Percentiles rank a stretch among this genome's conserved stretches.
Conservation (phyloP, 495 filamentous ascomycete genomes). For the Podospora fimiseda region DNA sequence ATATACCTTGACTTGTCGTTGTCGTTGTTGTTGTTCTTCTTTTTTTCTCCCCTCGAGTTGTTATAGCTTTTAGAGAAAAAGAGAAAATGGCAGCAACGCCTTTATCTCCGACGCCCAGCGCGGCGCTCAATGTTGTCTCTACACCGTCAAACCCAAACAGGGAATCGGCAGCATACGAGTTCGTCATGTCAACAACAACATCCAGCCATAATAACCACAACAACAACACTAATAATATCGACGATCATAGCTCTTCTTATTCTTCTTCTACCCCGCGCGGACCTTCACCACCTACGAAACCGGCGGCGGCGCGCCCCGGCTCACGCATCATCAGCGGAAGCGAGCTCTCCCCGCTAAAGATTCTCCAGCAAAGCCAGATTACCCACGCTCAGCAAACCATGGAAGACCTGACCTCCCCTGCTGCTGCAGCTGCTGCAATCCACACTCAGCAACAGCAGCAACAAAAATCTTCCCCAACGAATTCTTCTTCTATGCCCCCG, state of each 20-base stretch:
- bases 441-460: neutral
- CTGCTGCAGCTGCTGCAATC: neutral
- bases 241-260: conserved; percentile 20
- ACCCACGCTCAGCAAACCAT: conserved; percentile 8
- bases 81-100: conserved; percentile 28
- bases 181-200: neutral
- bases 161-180: neutral
- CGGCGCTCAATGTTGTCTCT: conserved; percentile 34
- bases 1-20: too few species aligned
- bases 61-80: too few species aligned
- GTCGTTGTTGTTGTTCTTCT: neutral
- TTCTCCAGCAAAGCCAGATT: conserved; percentile 30
- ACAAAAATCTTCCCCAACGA: neutral
- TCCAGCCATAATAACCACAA: neutral
- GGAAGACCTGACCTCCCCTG: neutral
- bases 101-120: conserved; percentile 29
- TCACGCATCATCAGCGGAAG: conserved; percentile 42
- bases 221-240: conserved; percentile 17
- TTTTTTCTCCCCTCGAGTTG: too few species aligned
- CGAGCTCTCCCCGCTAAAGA: conserved; percentile 46
- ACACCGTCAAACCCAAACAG: conserved; percentile 26
- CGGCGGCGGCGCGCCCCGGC: conserved; percentile 36
- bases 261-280: conserved; percentile 18
- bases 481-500: conserved; percentile 15
- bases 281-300: too few species aligned